These are phyloP conservation scores for Basipetospora sp. DNA, from an alignment of 2,329 filamentous ascomycete genomes.

Conservation along the genomic window DNA sequence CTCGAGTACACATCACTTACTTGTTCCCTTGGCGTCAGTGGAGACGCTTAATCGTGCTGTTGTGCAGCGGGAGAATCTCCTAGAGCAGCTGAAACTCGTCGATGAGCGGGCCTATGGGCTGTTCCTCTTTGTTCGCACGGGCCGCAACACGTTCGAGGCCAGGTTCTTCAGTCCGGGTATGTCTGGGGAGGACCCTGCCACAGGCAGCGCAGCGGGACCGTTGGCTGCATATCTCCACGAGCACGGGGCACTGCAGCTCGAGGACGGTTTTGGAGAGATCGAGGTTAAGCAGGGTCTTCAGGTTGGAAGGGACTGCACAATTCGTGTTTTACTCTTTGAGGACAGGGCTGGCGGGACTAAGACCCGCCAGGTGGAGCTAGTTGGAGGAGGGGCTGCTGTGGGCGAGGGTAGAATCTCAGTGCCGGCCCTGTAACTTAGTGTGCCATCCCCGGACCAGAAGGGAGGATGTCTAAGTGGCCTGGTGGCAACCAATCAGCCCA, in stretches of 20 bases:
- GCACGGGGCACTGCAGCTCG: conserved; percentile 2
- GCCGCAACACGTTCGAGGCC: conserved; percentile 8
- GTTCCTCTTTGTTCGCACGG: conserved; percentile 8
- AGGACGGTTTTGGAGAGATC: not conserved
- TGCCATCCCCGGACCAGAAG: no score
- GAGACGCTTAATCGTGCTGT: conserved; percentile 6
- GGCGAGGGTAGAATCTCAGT: not conserved
- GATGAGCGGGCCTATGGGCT: conserved; percentile 9
- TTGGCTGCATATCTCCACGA: conserved; percentile 9
- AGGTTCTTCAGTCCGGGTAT: conserved; percentile 13
- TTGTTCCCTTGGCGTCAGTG: conserved; percentile 8
- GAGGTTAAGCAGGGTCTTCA: not conserved
- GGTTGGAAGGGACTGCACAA: not conserved
- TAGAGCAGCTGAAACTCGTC: conserved; percentile 8
- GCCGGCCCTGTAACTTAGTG: no score
- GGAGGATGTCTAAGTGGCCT: no score
- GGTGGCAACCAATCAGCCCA: no score
- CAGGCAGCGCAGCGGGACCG: conserved; percentile 12
- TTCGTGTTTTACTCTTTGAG: not conserved
- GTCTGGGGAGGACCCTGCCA: conserved; percentile 12
- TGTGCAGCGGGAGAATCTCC: conserved; percentile 8
- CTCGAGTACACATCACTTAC: conserved; percentile 10
- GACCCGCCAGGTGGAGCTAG: not conserved
- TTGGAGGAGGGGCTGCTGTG: not conserved
- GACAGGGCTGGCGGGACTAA: not conserved